phyloP scores from a whole-genome alignment of 495 filamentous ascomycete species.

The Rusavskia elegans region DNA sequence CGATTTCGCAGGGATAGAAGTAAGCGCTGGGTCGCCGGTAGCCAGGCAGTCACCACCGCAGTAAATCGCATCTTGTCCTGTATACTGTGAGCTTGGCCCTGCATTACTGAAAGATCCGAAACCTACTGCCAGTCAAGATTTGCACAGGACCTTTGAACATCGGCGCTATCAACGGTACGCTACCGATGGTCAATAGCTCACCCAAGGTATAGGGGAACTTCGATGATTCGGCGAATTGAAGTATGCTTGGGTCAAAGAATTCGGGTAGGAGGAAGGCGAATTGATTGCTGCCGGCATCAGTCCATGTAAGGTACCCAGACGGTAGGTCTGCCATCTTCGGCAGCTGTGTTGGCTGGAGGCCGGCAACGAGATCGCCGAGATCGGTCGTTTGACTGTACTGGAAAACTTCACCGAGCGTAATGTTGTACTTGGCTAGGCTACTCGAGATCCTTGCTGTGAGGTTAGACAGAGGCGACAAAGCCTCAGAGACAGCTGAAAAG shows the following conservation, averaged over 20 bases:
- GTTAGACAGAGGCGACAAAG: background rate
- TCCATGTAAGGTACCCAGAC: conserved; percentile 31
- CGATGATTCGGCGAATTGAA: conserved; percentile 22
- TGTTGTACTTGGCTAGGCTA: background rate
- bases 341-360: conserved; percentile 4
- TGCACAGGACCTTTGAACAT: conserved; percentile 30
- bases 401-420: background rate
- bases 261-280: conserved; percentile 30
- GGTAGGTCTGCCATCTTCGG: conserved; percentile 14
- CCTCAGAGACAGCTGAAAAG: background rate
- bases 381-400: conserved; percentile 10
- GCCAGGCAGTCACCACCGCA: conserved; percentile 36
- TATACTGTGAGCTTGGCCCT: background rate
- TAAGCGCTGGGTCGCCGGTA: conserved; percentile 16
- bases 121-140: conserved; percentile 26
- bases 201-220: conserved; percentile 35
- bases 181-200: conserved; percentile 28
- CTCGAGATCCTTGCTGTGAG: background rate
- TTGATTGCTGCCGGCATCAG: conserved; percentile 19
- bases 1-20: conserved; percentile 25
- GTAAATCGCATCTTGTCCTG: conserved; percentile 31
- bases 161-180: conserved; percentile 12
- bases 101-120: background rate
- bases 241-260: conserved; percentile 29
- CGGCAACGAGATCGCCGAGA: conserved; percentile 10